Conservation (phyloP, 148 eudicot species). For the Cornus florida region DNA sequence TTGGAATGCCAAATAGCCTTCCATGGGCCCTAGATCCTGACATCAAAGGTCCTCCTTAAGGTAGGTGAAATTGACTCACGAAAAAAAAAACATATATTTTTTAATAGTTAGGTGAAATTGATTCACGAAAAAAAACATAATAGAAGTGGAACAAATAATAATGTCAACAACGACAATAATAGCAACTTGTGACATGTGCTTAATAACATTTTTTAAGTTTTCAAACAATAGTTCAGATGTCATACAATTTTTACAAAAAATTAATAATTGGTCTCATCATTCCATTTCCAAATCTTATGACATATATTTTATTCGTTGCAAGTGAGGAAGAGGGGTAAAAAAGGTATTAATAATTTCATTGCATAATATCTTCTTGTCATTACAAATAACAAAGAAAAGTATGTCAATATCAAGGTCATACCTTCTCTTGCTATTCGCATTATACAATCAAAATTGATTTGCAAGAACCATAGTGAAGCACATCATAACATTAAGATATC, state of each 20-base stretch:
- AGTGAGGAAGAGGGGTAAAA: background rate
- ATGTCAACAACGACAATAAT: background rate
- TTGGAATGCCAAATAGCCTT: no score
- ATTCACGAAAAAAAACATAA: slow-evolving; percentile 1
- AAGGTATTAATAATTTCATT: background rate
- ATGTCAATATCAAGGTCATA: background rate
- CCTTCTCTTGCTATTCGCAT: background rate
- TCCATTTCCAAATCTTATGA: background rate
- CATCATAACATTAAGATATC: background rate
- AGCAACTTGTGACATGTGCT: background rate
- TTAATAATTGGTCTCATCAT: background rate
- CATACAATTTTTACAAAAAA: background rate
- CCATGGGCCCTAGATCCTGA: no score
- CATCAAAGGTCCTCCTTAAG: no score
- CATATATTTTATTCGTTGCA: background rate
- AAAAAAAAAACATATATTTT: no score
- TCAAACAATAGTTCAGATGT: background rate
- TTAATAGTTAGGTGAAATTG: background rate
- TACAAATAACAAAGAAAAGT: background rate
- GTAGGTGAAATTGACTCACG: no score
- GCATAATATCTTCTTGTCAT: background rate
- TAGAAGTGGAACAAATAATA: background rate
- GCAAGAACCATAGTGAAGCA: no score
- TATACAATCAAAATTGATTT: background rate
- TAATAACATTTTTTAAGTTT: background rate